Percentiles rank a stretch among this genome's conserved stretches.
phyloP scores from a whole-genome alignment of 2,329 filamentous ascomycete species.

The Sporothrix variecibatus region DNA sequence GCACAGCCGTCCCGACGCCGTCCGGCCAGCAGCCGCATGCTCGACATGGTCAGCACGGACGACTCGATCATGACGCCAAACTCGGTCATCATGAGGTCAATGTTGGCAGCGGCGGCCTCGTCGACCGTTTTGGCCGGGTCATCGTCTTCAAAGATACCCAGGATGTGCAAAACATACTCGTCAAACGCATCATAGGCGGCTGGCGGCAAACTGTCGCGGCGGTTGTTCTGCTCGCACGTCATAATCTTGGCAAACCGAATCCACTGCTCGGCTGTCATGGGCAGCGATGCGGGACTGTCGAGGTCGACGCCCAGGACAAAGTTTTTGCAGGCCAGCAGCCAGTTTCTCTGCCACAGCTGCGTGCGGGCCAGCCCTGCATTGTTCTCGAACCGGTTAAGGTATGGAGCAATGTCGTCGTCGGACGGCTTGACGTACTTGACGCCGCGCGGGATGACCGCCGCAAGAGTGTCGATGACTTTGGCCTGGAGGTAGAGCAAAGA shows the following conservation, averaged over 20 bases:
- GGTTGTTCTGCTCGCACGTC: slow-evolving; percentile 15
- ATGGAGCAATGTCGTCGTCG: background rate
- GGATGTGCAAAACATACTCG: slow-evolving; percentile 1
- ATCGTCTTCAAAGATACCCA: background rate
- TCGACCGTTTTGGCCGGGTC: too few relatives aligned
- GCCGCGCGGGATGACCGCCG: background rate
- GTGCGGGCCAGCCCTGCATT: background rate
- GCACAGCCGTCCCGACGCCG: background rate
- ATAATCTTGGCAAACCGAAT: background rate
- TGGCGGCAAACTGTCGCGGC: background rate
- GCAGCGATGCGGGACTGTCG: background rate
- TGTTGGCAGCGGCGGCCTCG: background rate
- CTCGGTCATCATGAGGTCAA: background rate
- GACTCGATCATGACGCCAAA: slow-evolving; percentile 12
- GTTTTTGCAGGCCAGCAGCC: background rate
- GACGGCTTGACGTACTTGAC: background rate
- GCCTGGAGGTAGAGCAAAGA: background rate
- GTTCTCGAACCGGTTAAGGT: background rate
- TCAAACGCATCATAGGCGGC: background rate
- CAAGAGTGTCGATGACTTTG: background rate
- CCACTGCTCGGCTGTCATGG: slow-evolving; percentile 15
- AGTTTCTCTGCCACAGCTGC: slow-evolving; percentile 11
- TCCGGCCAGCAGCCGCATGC: background rate
- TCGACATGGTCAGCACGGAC: background rate
- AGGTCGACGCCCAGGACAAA: slow-evolving; percentile 3